A percentile compares a stretch with the other conserved stretches of the same genome.
Conservation (phyloP, 768 basidiomycete genomes). For the Mycena epipterygia region DNA sequence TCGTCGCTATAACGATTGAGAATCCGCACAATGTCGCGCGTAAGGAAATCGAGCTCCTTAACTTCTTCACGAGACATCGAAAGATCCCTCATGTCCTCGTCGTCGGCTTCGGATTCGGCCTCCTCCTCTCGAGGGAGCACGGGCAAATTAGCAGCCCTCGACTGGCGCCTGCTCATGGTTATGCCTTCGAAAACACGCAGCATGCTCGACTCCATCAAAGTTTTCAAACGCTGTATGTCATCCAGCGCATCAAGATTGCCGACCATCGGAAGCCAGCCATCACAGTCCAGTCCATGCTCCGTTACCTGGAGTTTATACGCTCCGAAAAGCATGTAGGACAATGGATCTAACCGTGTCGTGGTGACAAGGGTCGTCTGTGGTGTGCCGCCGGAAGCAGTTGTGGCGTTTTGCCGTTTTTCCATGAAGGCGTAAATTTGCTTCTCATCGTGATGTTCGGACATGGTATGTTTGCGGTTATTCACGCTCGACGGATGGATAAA, state of each 20-base stretch:
- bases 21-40: slow-evolving; percentile 79
- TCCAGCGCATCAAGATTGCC: slow-evolving; percentile 83
- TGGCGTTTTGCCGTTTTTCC: slow-evolving; percentile 87
- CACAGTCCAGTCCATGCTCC: slow-evolving; percentile 84
- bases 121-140: slow-evolving; percentile 61
- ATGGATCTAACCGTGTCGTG: slow-evolving; percentile 88
- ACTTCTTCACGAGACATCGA: slow-evolving; percentile 78
- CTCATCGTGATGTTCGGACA: slow-evolving; percentile 56
- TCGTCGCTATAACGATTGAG: slow-evolving; percentile 81
- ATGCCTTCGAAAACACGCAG: slow-evolving; percentile 93
- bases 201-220: slow-evolving; percentile 85
- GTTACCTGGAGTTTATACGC: slow-evolving; percentile 82
- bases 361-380: slow-evolving; percentile 81
- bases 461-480: slow-evolving; percentile 74
- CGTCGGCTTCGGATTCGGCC: slow-evolving; percentile 71
- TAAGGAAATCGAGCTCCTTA: slow-evolving; percentile 80
- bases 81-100: slow-evolving; percentile 56
- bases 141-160: slow-evolving; percentile 45
- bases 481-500: slow-evolving; percentile 91
- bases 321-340: slow-evolving; percentile 93
- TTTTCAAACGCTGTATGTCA: slow-evolving; percentile 86
- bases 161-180: slow-evolving; percentile 57
- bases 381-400: slow-evolving; percentile 50
- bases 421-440: slow-evolving; percentile 86
- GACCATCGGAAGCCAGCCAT: slow-evolving; percentile 90